Base-by-base conservation (phyloP, 2,329 filamentous ascomycete species). In the Sporothrix protearum region DNA sequence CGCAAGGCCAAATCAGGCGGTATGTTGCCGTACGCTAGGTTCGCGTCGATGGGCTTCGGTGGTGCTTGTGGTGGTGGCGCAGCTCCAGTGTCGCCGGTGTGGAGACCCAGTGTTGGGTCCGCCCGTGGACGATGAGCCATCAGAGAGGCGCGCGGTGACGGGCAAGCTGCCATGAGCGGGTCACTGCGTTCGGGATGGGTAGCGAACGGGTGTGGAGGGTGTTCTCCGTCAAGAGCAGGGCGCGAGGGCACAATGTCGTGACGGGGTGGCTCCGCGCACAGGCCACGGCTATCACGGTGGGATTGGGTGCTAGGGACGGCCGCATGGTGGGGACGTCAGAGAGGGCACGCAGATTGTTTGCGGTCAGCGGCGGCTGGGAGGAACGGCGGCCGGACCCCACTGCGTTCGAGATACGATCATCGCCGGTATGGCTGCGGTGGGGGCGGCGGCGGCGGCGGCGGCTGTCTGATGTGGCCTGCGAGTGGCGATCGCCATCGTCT, bases 1-100 rank as follows among this genome's bases (percentile, higher is more conserved):
- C 83, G 78, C 80, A 81, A 70, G 77, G 82, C 79, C 81, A 93
- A 81, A 76, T 94, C 88, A 71, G 92, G 89, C 0, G 92, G 92
- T 0, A 96, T 84, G 69, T 92, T 90, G 73, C 95, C 95, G 77
- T 97, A 98, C 8, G 95, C 95, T 8, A 98, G 85, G 78, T 97
- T 87, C 92, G 97, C 94, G 78, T 97, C 95, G 76, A 97, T 89
- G 71, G 89, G 84, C 76, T 86, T 83, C 59, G 77, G 75, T 73
- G 53, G 42, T 1, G 30, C 8, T 19, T 77, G 75, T 73, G 53
- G 42, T 1, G 30, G 12, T 19, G 28, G 28, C 4, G 10, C 4
- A 19, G 16, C 19, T 33, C 16, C 76, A 77, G 73, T 76, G 76
- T 14, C 28, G 16, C 53, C 36, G 25, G 42, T 3, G n/a, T 30